phyloP scores from a whole-genome alignment of 805 yeast species.

The Kockiozyma suomiensis region DNA sequence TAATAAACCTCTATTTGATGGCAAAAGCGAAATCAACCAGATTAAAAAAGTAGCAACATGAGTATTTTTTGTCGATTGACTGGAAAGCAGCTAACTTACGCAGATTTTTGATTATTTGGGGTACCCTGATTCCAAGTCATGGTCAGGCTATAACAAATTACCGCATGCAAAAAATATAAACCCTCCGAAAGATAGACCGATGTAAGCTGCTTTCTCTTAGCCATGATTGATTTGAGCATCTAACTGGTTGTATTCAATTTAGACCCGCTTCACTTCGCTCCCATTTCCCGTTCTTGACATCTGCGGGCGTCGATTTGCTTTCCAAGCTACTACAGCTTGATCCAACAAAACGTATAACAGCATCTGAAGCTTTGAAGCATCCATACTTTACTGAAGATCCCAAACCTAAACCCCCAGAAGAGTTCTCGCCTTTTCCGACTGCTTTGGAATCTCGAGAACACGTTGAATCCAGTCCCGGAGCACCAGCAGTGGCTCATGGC shows the following conservation, averaged over 20 bases:
- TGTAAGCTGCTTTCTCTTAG: constrained; percentile 12
- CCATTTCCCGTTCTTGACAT: constrained; percentile 29
- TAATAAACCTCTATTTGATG: constrained; percentile 50
- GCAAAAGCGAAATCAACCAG: constrained; percentile 52
- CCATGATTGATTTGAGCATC: not conserved
- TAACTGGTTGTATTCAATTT: not conserved
- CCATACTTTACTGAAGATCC: constrained; percentile 50
- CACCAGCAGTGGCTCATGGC: constrained; percentile 26
- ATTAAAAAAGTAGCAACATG: constrained; percentile 41
- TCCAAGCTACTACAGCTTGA: constrained; percentile 48
- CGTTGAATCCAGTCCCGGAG: constrained; percentile 15
- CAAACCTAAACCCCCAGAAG: constrained; percentile 41
- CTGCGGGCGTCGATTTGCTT: constrained; percentile 43
- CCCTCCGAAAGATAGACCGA: constrained; percentile 39
- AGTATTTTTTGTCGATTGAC: too few species aligned
- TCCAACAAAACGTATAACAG: constrained; percentile 50
- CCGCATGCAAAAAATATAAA: constrained; percentile 47
- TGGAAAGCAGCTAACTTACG: constrained; percentile 34
- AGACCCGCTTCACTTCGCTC: constrained; percentile 12
- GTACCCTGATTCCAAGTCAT: constrained; percentile 42
- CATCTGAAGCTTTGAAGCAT: constrained; percentile 51
- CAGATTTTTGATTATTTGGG: constrained; percentile 51
- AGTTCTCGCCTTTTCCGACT: constrained; percentile 40
- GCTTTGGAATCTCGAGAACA: constrained; percentile 7
- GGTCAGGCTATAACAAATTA: constrained; percentile 32